Evolutionary conservation across 768 basidiomycete species (phyloP).

Genomic region (Megacollybia marginata): DNA sequence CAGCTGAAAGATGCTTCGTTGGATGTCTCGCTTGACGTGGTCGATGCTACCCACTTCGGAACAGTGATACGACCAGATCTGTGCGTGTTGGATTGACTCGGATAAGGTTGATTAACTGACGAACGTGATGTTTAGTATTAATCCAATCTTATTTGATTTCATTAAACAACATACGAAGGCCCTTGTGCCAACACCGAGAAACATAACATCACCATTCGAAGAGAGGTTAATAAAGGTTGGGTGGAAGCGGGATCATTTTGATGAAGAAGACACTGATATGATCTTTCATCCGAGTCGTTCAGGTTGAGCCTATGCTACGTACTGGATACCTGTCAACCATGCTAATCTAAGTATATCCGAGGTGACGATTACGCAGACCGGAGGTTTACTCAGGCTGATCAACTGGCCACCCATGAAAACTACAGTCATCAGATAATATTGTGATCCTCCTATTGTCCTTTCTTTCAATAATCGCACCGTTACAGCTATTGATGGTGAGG

Average conservation of each 20-base stretch:
- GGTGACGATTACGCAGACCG: too few relatives aligned
- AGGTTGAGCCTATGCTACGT: too few relatives aligned
- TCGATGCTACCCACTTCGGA: constrained; percentile 16
- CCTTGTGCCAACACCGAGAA: background rate
- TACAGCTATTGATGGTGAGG: too few relatives aligned
- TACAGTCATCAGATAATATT: too few relatives aligned
- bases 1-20: constrained; percentile 16
- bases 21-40: constrained; percentile 9
- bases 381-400: too few relatives aligned
- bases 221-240: too few relatives aligned
- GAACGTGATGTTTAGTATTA: background rate
- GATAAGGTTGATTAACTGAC: background rate
- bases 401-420: too few relatives aligned
- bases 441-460: too few relatives aligned
- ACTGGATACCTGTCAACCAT: too few relatives aligned
- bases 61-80: constrained; percentile 4
- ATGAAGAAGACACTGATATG: background rate
- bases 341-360: too few relatives aligned
- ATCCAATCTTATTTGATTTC: constrained; percentile 4
- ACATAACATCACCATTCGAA: constrained; percentile 2
- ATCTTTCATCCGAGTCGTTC: too few relatives aligned
- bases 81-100: background rate
- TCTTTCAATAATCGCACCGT: too few relatives aligned
- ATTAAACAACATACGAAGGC: background rate
- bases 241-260: background rate